Conservation (phyloP, 1,139 yeast genomes). For the Wickerhamiella pararugosa region DNA sequence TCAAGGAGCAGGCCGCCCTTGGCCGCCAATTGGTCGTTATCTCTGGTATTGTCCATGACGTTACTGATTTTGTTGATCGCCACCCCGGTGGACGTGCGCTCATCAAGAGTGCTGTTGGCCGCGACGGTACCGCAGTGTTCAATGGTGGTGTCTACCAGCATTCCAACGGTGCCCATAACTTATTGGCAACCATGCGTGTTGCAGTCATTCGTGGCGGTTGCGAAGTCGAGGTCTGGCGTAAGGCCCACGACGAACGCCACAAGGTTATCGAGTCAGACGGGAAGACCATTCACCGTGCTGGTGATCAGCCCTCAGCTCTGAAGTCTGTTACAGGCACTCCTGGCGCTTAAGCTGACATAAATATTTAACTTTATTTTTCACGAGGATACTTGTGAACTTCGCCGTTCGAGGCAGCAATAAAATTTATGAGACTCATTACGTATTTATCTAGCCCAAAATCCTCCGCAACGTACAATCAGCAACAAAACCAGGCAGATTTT, state of each 20-base stretch:
- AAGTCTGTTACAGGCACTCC: conserved; percentile 16
- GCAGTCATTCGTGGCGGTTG: conserved; percentile 85
- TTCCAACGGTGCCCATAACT: conserved; percentile 94
- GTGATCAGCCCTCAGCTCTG: conserved; percentile 34
- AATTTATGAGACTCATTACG: not conserved
- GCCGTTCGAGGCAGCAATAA: not conserved
- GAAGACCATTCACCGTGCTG: conserved; percentile 40
- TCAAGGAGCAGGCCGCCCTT: conserved; percentile 46
- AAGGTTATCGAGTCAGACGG: conserved; percentile 38
- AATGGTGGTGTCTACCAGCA: conserved; percentile 96
- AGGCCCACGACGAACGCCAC: conserved; percentile 41
- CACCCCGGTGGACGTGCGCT: conserved; percentile 98
- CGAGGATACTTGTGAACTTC: not conserved
- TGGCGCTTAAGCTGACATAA: conserved; percentile 11
- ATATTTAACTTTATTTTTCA: not conserved
- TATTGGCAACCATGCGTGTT: conserved; percentile 89
- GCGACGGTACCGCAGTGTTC: conserved; percentile 94
- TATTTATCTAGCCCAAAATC: not conserved
- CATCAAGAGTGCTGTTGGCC: conserved; percentile 74
- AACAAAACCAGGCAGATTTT: not conserved
- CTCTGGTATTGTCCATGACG: conserved; percentile 91
- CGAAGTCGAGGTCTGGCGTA: conserved; percentile 69
- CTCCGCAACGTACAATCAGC: not conserved
- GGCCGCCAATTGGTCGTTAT: conserved; percentile 56
- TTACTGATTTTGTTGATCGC: conserved; percentile 65